Base-by-base conservation (phyloP, 2,329 filamentous ascomycete species). In the Cordyceps cateniannulata region DNA sequence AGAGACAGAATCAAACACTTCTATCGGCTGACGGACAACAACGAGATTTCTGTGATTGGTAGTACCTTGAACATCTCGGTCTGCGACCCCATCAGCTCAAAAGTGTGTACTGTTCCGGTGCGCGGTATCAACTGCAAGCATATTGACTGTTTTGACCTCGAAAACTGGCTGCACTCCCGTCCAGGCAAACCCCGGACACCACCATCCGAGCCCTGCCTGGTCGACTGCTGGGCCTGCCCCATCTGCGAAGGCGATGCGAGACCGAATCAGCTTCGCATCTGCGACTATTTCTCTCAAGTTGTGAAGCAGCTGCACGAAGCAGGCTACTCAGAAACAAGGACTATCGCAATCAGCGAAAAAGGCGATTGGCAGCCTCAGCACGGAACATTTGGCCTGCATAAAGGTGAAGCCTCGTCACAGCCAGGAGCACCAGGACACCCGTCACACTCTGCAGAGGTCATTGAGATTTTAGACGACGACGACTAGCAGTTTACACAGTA, bases 141-240 rank as follows among this genome's bases (percentile, higher is more conserved):
- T 22, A 12, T 55, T 25, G 66, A 66, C 32, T 80, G 77, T 65
- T 66, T 69, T 54, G 70, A 77, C 55, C 66, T 70, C 44, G 79
- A 80, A 59, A 61, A 63, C 1, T 80, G 77, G 65, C 66, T 69
- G 12, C 69, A 66, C 9, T 66, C 50, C 16, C 45, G 22, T 35
- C 56, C 22, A 25, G 50, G 2, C n/a, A 38, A 22, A 54, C 42
- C 16, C 35, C 42, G 49, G 22, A 55, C 5, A 40, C 59, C 5
- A 25, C 7, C 20, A 14, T 16, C 16, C 24, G 80, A 86, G 65
- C 84, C 83, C 9, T 80, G 79, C 1, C 74, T 81, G 59, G 77
- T 83, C 0, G 90, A 95, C 68, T 83, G 84, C 57, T 97, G 93
- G 92, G 88, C 83, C 64, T 99, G 95, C 67, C 95, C 95, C 0